Conservation (phyloP, 1,139 yeast species). For the Candida sojae region DNA sequence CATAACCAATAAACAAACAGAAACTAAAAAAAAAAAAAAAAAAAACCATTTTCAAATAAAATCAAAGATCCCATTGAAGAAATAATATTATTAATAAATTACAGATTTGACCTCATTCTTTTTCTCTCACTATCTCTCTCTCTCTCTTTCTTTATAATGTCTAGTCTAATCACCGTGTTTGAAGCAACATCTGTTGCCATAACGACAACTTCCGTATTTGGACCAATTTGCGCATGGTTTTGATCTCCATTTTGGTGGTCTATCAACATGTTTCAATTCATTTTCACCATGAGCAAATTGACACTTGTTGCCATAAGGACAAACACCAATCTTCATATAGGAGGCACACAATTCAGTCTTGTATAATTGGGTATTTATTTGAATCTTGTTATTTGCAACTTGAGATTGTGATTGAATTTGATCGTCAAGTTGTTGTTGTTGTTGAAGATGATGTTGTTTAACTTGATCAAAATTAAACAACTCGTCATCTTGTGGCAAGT, state of each 20-base stretch:
- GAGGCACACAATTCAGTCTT: slow-evolving; percentile 90
- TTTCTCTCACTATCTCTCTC: not conserved
- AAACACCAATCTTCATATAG: slow-evolving; percentile 67
- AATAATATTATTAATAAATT: slow-evolving; percentile 1
- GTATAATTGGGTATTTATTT: slow-evolving; percentile 70
- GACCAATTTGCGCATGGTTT: slow-evolving; percentile 91
- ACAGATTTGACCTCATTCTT: not conserved
- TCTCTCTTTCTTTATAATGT: not conserved
- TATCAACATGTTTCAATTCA: slow-evolving; percentile 71
- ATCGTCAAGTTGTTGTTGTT: slow-evolving; percentile 1
- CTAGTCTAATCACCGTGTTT: slow-evolving; percentile 57
- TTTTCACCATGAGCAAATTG: slow-evolving; percentile 91
- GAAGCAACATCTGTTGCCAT: slow-evolving; percentile 90
- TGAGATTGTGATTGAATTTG: not conserved
- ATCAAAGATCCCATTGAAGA: not conserved
- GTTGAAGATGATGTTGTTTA: slow-evolving; percentile 13
- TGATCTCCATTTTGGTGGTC: slow-evolving; percentile 87
- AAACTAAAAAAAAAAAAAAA: not conserved
- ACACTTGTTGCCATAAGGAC: slow-evolving; percentile 90
- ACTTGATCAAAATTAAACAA: slow-evolving; percentile 26
- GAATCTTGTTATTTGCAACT: slow-evolving; percentile 1
- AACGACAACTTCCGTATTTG: slow-evolving; percentile 79
- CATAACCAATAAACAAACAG: not conserved
- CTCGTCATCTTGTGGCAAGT: slow-evolving; percentile 18
- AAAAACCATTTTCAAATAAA: not conserved